These are phyloP conservation scores for Gnomoniopsis smithogilvyi DNA, from an alignment of 2,329 filamentous ascomycete species.

Conservation along the genomic window DNA sequence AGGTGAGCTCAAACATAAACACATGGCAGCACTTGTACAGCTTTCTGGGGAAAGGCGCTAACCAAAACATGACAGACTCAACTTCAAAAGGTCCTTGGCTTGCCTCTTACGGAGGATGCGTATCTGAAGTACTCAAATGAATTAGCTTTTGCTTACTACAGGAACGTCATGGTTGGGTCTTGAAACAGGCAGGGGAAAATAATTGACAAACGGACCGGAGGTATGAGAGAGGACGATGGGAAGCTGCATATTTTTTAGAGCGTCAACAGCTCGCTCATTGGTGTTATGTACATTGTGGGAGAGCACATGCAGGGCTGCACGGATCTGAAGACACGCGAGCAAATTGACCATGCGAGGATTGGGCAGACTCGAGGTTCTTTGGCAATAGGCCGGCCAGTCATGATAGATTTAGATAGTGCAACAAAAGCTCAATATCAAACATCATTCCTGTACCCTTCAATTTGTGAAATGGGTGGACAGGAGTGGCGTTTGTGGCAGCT, in stretches of 20 bases:
- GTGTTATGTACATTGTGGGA: too few relatives aligned
- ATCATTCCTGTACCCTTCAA: too few relatives aligned
- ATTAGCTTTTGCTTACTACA: constrained; percentile 67
- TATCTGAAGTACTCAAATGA: constrained; percentile 68
- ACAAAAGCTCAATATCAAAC: too few relatives aligned
- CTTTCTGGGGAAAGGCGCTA: constrained; percentile 33
- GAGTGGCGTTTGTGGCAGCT: too few relatives aligned
- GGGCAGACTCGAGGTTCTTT: too few relatives aligned
- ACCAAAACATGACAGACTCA: constrained; percentile 35
- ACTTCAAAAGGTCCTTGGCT: constrained; percentile 48
- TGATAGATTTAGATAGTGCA: too few relatives aligned
- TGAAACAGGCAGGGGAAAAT: neutral
- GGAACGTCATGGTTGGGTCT: constrained; percentile 53
- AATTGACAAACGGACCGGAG: too few relatives aligned
- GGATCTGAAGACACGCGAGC: too few relatives aligned
- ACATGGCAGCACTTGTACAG: neutral
- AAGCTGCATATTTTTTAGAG: neutral
- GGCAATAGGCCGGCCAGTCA: too few relatives aligned
- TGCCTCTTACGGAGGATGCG: constrained; percentile 71
- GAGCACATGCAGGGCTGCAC: too few relatives aligned
- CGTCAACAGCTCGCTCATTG: neutral
- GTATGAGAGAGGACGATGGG: neutral
- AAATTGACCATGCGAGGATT: too few relatives aligned
- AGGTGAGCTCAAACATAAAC: constrained; percentile 40
- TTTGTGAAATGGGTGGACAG: too few relatives aligned